phyloP scores from a whole-genome alignment of 2,329 filamentous ascomycete genomes.

The Aspergillus thermomutatus region DNA sequence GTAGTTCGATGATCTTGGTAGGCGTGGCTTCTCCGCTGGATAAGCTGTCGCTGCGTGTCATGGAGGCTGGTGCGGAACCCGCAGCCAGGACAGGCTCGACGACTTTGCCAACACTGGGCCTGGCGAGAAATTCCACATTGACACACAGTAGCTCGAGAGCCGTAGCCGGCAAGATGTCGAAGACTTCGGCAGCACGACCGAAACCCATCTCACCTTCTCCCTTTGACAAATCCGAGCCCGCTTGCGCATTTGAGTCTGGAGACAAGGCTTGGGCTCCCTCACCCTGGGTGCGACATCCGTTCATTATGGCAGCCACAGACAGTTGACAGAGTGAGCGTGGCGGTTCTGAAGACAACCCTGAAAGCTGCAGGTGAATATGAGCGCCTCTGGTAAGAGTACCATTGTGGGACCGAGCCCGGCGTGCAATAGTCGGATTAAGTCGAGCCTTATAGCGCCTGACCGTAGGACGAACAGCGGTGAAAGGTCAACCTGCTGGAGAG shows the following conservation, averaged over 20 bases:
- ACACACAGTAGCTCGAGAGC: slow-evolving; percentile 77
- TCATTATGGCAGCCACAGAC: slow-evolving; percentile 22
- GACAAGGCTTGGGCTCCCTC: slow-evolving; percentile 1
- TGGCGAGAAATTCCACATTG: slow-evolving; percentile 55
- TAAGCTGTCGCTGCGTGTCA: slow-evolving; percentile 24
- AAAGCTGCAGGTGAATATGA: slow-evolving; percentile 25
- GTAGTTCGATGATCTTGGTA: slow-evolving; percentile 31
- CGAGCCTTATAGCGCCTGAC: not conserved
- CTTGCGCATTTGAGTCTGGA: not conserved
- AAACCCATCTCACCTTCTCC: not conserved
- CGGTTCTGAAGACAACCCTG: slow-evolving; percentile 19
- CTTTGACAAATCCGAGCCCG: not conserved
- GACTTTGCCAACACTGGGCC: slow-evolving; percentile 59
- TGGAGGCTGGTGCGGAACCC: slow-evolving; percentile 54
- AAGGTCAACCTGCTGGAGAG: not conserved
- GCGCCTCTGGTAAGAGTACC: slow-evolving; percentile 25
- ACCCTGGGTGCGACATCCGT: not conserved
- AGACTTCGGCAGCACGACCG: slow-evolving; percentile 44
- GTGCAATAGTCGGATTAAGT: not conserved
- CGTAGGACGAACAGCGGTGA: not conserved
- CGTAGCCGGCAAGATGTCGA: slow-evolving; percentile 66
- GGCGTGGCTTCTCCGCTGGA: slow-evolving; percentile 19
- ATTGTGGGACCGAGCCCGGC: slow-evolving; percentile 29
- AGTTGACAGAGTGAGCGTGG: slow-evolving; percentile 7
- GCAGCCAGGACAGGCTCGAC: slow-evolving; percentile 6